Conservation (phyloP, 2,329 filamentous ascomycete genomes). For the Purpureocillium lavendulum region DNA sequence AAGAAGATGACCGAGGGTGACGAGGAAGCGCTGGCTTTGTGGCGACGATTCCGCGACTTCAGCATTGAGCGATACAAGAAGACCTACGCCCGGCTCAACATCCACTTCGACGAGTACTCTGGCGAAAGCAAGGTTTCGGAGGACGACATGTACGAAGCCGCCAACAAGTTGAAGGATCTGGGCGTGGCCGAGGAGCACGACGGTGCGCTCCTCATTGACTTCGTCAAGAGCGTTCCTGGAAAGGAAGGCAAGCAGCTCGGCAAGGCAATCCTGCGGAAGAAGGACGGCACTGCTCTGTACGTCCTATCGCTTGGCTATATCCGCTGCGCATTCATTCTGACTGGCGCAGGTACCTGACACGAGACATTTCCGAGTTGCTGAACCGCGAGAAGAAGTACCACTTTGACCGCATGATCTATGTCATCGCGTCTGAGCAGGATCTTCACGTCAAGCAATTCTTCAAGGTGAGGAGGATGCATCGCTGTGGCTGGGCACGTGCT, state of each 20-base stretch:
- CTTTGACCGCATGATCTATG: constrained; percentile 75
- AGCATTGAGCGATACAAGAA: constrained; percentile 35
- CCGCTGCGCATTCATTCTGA: neutral
- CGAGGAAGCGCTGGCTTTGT: constrained; percentile 41
- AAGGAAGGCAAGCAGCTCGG: constrained; percentile 63
- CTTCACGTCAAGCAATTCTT: constrained; percentile 65
- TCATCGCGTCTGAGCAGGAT: constrained; percentile 64
- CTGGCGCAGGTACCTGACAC: constrained; percentile 47
- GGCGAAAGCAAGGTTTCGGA: constrained; percentile 67
- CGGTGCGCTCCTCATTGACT: constrained; percentile 67
- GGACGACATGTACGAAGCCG: constrained; percentile 56
- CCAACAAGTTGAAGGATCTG: constrained; percentile 54
- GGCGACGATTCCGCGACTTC: constrained; percentile 44
- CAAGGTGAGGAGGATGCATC: constrained; percentile 29
- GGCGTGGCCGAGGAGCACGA: constrained; percentile 60
- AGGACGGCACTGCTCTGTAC: constrained; percentile 64
- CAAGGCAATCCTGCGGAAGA: constrained; percentile 61
- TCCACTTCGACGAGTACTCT: constrained; percentile 61
- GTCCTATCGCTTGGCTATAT: neutral
- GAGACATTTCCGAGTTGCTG: constrained; percentile 68
- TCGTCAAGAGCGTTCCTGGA: constrained; percentile 56
- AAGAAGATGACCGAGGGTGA: constrained; percentile 52
- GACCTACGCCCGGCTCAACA: constrained; percentile 63
- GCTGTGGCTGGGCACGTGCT: neutral
- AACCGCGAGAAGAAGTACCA: constrained; percentile 54